phyloP scores from a whole-genome alignment of 352 stramenopile species.

The Phytophthora colocasiae region DNA sequence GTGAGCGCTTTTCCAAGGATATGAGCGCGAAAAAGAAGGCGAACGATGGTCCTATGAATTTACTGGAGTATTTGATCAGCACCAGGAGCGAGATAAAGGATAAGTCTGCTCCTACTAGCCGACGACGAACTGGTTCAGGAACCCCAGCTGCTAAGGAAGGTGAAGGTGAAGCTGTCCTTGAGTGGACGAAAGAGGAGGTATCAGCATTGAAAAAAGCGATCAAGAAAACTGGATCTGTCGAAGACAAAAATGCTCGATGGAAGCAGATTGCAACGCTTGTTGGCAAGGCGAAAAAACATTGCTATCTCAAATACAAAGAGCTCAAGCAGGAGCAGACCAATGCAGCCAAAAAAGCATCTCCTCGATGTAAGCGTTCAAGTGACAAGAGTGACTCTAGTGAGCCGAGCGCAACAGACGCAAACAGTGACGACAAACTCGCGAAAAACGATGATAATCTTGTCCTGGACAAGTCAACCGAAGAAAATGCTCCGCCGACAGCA shows the following conservation, averaged over 20 bases:
- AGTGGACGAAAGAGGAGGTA: conserved; percentile 70
- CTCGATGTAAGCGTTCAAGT: conserved; percentile 23
- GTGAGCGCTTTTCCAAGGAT: conserved; percentile 62
- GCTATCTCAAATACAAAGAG: conserved; percentile 88
- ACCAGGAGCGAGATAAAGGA: conserved; percentile 21
- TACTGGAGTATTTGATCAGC: conserved; percentile 65
- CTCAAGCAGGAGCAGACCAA: conserved; percentile 71
- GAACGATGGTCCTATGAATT: conserved; percentile 12
- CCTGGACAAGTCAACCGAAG: conserved; percentile 9
- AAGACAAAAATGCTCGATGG: conserved; percentile 82
- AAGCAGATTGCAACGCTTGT: conserved; percentile 70
- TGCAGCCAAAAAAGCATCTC: conserved; percentile 37
- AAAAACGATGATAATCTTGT: conserved; percentile 1
- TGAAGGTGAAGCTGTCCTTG: conserved; percentile 27
- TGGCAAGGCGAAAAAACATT: conserved; percentile 82
- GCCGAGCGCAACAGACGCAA: not conserved
- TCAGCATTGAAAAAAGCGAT: conserved; percentile 71
- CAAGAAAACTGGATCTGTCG: conserved; percentile 64
- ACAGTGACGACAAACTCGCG: not conserved
- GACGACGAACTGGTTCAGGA: conserved; percentile 6
- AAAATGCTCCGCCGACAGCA: conserved; percentile 4
- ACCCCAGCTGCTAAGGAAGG: conserved; percentile 18
- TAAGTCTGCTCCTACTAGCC: conserved; percentile 9
- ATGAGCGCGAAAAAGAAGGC: conserved; percentile 57
- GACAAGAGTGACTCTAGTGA: conserved; percentile 13